A percentile compares a stretch with the other conserved stretches of the same genome.
These are phyloP conservation scores for Spizellomyces sp. DNA, from an alignment of 192 early-diverging fungal species.

Conservation along the genomic window DNA sequence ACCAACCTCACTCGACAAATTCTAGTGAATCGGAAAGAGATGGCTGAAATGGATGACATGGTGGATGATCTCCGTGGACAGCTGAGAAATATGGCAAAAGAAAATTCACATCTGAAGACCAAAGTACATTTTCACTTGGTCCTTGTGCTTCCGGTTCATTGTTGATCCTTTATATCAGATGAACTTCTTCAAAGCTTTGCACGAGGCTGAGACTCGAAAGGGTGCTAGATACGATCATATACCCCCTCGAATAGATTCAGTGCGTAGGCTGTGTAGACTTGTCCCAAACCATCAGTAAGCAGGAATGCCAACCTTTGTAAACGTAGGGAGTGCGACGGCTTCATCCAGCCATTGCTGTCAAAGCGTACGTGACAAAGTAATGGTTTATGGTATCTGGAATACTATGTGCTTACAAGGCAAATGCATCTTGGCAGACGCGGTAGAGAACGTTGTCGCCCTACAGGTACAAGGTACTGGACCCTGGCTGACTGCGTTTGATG, in stretches of 20 bases:
- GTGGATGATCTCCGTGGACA: conserved; percentile 40
- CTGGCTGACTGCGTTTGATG: neutral
- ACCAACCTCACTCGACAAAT: neutral
- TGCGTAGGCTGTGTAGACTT: conserved; percentile 21
- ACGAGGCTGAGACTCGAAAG: conserved; percentile 56
- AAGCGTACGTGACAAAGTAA: neutral
- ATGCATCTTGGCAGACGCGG: neutral
- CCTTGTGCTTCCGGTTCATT: neutral
- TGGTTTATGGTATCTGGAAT: neutral
- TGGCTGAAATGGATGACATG: conserved; percentile 38
- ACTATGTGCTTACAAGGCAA: neutral
- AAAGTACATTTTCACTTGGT: conserved; percentile 31
- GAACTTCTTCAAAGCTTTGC: conserved; percentile 51
- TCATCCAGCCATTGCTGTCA: conserved; percentile 11
- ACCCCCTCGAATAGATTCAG: conserved; percentile 48
- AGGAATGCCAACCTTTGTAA: neutral
- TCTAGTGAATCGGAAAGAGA: conserved; percentile 14
- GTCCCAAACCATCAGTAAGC: neutral
- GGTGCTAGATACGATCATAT: conserved; percentile 56
- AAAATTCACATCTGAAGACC: conserved; percentile 41
- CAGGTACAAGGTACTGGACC: too few species aligned
- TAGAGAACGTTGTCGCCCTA: neutral
- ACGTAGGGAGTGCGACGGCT: conserved; percentile 12
- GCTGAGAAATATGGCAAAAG: conserved; percentile 43
- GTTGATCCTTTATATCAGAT: conserved; percentile 26